These are phyloP conservation scores for Cornus controversa DNA, from an alignment of 148 eudicot genomes.

Conservation along the genomic window DNA sequence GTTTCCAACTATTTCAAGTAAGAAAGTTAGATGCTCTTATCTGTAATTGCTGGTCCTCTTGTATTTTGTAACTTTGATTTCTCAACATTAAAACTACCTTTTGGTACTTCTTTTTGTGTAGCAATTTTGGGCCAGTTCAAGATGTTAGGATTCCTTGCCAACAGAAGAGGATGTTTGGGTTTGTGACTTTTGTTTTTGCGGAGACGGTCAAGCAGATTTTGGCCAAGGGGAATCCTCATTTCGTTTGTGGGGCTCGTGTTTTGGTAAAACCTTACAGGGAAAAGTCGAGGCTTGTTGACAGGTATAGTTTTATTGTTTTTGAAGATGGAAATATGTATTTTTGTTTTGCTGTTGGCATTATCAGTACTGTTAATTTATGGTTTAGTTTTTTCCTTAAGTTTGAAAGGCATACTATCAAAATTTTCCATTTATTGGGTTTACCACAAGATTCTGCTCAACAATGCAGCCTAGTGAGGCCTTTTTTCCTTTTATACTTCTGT, in stretches of 20 bases:
- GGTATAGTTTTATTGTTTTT: conserved; percentile 28
- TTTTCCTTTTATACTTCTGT: too few species aligned
- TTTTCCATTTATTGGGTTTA: not conserved
- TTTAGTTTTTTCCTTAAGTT: not conserved
- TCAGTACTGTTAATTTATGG: not conserved
- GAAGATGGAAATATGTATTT: not conserved
- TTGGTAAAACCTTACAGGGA: conserved; percentile 75
- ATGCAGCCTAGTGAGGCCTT: not conserved
- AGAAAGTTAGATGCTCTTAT: not conserved
- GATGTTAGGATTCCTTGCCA: conserved; percentile 78
- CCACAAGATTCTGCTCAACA: not conserved
- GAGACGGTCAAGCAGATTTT: conserved; percentile 54
- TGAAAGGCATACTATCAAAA: not conserved
- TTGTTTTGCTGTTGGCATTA: not conserved
- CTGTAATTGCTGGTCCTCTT: not conserved
- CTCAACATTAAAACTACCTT: not conserved
- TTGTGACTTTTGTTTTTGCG: conserved; percentile 55
- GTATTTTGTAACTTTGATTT: not conserved
- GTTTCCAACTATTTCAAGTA: conserved; percentile 59
- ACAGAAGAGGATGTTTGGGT: conserved; percentile 75
- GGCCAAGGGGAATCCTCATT: conserved; percentile 60
- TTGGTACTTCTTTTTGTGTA: conserved; percentile 15
- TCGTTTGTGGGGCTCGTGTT: conserved; percentile 67
- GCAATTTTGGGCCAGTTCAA: conserved; percentile 61
- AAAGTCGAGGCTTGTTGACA: conserved; percentile 47